phyloP scores from a whole-genome alignment of 2,329 filamentous ascomycete genomes.

The Lasiodiplodia theobromae region DNA sequence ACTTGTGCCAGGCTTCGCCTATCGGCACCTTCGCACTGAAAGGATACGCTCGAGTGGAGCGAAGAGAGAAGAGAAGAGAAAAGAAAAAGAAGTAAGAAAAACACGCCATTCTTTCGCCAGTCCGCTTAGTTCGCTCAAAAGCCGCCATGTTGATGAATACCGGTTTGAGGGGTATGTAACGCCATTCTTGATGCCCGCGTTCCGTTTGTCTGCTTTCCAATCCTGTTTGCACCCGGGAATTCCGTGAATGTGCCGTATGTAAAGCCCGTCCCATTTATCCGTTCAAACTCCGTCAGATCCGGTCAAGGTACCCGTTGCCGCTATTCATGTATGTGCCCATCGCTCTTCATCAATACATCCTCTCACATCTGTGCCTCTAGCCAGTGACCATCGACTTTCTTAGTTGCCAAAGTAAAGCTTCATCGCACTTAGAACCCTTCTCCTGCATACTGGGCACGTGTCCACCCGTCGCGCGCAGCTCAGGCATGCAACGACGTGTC shows the following conservation, averaged over 20 bases:
- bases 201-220: constrained; percentile 7
- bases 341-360: background rate
- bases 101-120: constrained; percentile 14
- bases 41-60: background rate
- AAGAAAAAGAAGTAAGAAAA: background rate
- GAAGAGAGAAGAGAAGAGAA: background rate
- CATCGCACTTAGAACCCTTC: constrained; percentile 62
- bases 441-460: constrained; percentile 67
- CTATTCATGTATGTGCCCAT: background rate
- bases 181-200: constrained; percentile 24
- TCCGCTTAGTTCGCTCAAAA: background rate
- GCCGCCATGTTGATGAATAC: background rate
- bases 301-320: background rate
- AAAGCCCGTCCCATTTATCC: constrained; percentile 4
- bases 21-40: background rate
- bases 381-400: background rate
- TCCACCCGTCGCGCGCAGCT: constrained; percentile 66
- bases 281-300: constrained; percentile 11
- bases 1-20: background rate
- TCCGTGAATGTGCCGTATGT: background rate
- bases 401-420: constrained; percentile 58
- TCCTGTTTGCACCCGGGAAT: no score
- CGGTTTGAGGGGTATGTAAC: constrained; percentile 26
- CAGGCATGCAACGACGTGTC: constrained; percentile 68
- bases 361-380: background rate